Conservation (phyloP, 192 early-diverging fungal genomes). For the Phycomyces blakesleeanus region DNA sequence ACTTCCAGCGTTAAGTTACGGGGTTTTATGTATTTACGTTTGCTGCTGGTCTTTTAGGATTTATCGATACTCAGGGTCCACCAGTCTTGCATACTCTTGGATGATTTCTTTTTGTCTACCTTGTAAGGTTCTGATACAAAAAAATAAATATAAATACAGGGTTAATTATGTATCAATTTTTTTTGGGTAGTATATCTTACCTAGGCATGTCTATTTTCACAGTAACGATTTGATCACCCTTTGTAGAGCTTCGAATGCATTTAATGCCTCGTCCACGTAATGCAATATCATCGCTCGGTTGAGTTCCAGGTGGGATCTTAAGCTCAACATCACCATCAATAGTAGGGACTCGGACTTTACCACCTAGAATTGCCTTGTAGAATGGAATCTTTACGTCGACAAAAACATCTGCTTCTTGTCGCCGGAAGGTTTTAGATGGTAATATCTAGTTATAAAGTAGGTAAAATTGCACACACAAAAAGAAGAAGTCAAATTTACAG, state of each 20-base stretch:
- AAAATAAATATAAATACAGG: conserved; percentile 5
- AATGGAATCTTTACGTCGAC: conserved; percentile 76
- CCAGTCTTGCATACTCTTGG: conserved; percentile 54
- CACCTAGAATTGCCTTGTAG: conserved; percentile 84
- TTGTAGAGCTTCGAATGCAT: conserved; percentile 47
- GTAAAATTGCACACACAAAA: too few relatives aligned
- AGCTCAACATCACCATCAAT: conserved; percentile 96
- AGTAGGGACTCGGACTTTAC: conserved; percentile 81
- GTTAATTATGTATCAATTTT: too few relatives aligned
- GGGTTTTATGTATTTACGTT: too few relatives aligned
- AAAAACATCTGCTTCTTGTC: conserved; percentile 80
- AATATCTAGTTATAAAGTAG: too few relatives aligned
- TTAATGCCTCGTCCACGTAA: conserved; percentile 77
- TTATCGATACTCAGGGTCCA: conserved; percentile 31
- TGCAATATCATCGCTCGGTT: conserved; percentile 82
- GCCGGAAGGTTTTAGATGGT: conserved; percentile 72
- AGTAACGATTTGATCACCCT: conserved; percentile 90
- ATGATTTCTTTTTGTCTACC: conserved; percentile 55
- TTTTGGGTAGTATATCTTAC: conserved; percentile 16
- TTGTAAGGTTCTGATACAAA: conserved; percentile 30
- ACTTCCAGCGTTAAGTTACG: too few relatives aligned
- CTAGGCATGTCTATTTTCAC: conserved; percentile 81
- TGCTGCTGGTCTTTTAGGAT: too few relatives aligned
- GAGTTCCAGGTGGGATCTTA: conserved; percentile 77
- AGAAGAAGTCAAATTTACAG: too few relatives aligned